phyloP scores from a whole-genome alignment of 108 stramenopile species.

The Nitzschia putrida region DNA sequence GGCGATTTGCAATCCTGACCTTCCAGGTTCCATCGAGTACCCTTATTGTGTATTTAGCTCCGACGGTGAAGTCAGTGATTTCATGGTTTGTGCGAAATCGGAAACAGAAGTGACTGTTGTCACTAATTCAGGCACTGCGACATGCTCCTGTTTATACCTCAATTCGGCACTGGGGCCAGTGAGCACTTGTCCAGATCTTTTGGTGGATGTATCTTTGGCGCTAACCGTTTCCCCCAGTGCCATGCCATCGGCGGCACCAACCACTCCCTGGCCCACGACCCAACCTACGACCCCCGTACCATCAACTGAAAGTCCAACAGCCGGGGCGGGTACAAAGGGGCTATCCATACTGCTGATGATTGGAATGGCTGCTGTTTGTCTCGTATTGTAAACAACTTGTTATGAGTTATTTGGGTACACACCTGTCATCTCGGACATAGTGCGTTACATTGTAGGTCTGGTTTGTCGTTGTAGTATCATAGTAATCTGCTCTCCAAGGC shows the following conservation, averaged over 20 bases:
- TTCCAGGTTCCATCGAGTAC: conserved; percentile 9
- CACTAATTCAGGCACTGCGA: neutral
- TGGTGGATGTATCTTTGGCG: conserved; percentile 2
- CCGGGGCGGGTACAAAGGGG: neutral
- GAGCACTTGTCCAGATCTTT: conserved; percentile 10
- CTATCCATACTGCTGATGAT: too few relatives aligned
- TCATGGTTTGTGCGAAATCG: conserved; percentile 8
- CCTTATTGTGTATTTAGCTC: conserved; percentile 13
- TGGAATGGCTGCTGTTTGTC: too few relatives aligned
- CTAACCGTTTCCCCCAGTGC: conserved; percentile 5
- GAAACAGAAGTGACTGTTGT: conserved; percentile 1
- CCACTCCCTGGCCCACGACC: neutral
- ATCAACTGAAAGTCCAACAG: neutral
- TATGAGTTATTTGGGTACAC: too few relatives aligned
- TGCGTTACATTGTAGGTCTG: too few relatives aligned
- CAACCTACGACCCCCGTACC: neutral
- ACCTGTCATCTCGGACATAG: too few relatives aligned
- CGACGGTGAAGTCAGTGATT: neutral
- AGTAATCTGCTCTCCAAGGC: too few relatives aligned
- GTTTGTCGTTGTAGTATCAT: too few relatives aligned
- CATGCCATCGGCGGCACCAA: neutral
- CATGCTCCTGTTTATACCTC: conserved; percentile 11
- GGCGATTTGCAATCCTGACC: conserved; percentile 2
- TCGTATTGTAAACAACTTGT: too few relatives aligned
- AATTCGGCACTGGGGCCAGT: conserved; percentile 15